These are phyloP conservation scores for Coemansia biformis DNA, from an alignment of 192 early-diverging fungal species.

Conservation along the genomic window DNA sequence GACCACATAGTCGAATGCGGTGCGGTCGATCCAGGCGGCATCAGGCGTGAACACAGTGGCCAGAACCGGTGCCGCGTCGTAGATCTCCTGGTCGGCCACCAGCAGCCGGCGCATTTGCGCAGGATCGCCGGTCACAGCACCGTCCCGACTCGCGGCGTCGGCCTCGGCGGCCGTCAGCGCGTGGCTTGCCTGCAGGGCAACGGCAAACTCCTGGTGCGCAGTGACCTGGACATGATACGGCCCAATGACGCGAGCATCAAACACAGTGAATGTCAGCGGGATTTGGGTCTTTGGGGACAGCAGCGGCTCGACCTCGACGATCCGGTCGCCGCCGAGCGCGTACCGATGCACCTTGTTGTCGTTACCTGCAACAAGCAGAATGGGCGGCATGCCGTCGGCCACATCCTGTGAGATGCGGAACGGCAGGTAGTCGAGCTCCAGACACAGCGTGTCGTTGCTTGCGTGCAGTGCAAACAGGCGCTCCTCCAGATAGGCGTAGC, in stretches of 20 bases:
- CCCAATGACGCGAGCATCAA: slow-evolving; percentile 40
- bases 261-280: slow-evolving; percentile 33
- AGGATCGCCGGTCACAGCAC: neutral
- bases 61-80: slow-evolving; percentile 42
- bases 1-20: slow-evolving; percentile 28
- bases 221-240: slow-evolving; percentile 43
- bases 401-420: slow-evolving; percentile 50
- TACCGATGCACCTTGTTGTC: slow-evolving; percentile 44
- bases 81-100: slow-evolving; percentile 46
- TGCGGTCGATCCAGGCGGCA: slow-evolving; percentile 19
- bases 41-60: slow-evolving; percentile 41
- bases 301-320: slow-evolving; percentile 43
- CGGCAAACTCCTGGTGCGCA: slow-evolving; percentile 47
- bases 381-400: slow-evolving; percentile 26
- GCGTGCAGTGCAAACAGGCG: slow-evolving; percentile 29
- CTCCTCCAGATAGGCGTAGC: slow-evolving; percentile 47
- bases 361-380: slow-evolving; percentile 44
- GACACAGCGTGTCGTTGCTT: slow-evolving; percentile 6
- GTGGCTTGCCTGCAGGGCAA: slow-evolving; percentile 40
- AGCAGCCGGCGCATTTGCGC: slow-evolving; percentile 16
- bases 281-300: slow-evolving; percentile 33
- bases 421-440: slow-evolving; percentile 42
- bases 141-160: too few relatives aligned
- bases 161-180: slow-evolving; percentile 5
- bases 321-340: slow-evolving; percentile 35